phyloP scores from a whole-genome alignment of 768 basidiomycete species.

The Podaxis sp. region DNA sequence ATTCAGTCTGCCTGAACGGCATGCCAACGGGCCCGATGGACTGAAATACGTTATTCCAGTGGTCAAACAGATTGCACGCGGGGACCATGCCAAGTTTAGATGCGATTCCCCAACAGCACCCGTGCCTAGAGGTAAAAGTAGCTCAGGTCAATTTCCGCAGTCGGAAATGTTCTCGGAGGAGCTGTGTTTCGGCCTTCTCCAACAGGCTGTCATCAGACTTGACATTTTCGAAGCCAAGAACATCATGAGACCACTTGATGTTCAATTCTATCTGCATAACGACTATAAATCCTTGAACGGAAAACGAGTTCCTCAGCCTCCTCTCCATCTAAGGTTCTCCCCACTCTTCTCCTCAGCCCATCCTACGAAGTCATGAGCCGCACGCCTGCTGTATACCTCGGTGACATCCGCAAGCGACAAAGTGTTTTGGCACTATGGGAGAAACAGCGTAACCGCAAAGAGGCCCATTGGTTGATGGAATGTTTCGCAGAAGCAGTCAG shows the following conservation, averaged over 20 bases:
- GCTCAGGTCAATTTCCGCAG: not conserved
- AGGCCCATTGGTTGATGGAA: conserved; percentile 55
- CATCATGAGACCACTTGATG: conserved; percentile 5
- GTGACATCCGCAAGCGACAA: conserved; percentile 41
- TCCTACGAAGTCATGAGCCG: conserved; percentile 10
- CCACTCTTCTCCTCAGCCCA: not conserved
- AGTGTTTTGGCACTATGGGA: conserved; percentile 50
- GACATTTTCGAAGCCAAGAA: conserved; percentile 2
- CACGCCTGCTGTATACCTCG: conserved; percentile 34
- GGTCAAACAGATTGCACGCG: not conserved
- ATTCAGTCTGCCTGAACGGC: not conserved
- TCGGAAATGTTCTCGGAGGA: not conserved
- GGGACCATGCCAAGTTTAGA: not conserved
- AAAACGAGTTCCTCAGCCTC: not conserved
- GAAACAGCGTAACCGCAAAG: conserved; percentile 37
- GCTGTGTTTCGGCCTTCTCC: not conserved
- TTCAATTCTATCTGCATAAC: not conserved
- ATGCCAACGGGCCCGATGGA: not conserved
- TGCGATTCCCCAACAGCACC: conserved; percentile 2
- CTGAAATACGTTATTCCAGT: not conserved
- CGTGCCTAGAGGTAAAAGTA: conserved; percentile 2
- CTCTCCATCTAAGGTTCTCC: not conserved
- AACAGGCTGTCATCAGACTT: not conserved
- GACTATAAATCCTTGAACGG: conserved; percentile 5
- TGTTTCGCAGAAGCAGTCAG: conserved; percentile 61